Conservation (phyloP, 805 yeast genomes). For the Cyberlindnera suaveolens region DNA sequence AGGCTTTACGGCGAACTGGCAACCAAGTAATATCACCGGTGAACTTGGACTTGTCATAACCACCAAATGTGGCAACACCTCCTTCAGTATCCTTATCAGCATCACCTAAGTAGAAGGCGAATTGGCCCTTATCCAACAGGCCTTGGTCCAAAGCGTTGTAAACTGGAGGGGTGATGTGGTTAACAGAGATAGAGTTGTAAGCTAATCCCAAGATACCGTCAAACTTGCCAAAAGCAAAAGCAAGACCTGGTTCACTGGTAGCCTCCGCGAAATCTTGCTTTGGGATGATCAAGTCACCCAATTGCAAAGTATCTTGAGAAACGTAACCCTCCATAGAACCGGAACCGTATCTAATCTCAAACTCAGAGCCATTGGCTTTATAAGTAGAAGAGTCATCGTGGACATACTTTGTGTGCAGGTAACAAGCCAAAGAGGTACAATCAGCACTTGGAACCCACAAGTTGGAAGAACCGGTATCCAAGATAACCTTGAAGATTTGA, state of each 20-base stretch:
- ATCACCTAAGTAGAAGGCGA: conserved; percentile 89
- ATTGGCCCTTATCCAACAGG: conserved; percentile 75
- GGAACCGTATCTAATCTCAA: conserved; percentile 85
- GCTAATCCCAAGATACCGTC: conserved; percentile 97
- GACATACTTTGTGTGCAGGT: conserved; percentile 86
- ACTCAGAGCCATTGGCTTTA: conserved; percentile 79
- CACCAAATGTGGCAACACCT: conserved; percentile 95
- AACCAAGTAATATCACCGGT: conserved; percentile 87
- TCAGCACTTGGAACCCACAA: conserved; percentile 92
- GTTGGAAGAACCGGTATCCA: conserved; percentile 96
- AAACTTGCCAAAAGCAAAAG: conserved; percentile 97
- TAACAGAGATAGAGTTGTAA: conserved; percentile 84
- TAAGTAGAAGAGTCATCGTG: conserved; percentile 78
- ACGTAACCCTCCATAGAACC: conserved; percentile 91
- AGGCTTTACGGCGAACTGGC: conserved; percentile 98
- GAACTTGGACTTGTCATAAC: conserved; percentile 71
- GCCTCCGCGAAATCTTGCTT: conserved; percentile 96
- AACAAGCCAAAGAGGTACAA: conserved; percentile 93
- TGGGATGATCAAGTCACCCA: conserved; percentile 82
- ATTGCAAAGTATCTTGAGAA: conserved; percentile 72
- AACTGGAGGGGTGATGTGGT: conserved; percentile 88
- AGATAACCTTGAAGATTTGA: conserved; percentile 86
- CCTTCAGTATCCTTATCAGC: conserved; percentile 58
- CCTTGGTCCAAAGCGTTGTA: conserved; percentile 83
- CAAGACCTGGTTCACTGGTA: conserved; percentile 94